A percentile compares a stretch with the other conserved stretches of the same genome.
These are phyloP conservation scores for Cercospora sp. DNA, from an alignment of 2,329 filamentous ascomycete genomes.

Conservation along the genomic window DNA sequence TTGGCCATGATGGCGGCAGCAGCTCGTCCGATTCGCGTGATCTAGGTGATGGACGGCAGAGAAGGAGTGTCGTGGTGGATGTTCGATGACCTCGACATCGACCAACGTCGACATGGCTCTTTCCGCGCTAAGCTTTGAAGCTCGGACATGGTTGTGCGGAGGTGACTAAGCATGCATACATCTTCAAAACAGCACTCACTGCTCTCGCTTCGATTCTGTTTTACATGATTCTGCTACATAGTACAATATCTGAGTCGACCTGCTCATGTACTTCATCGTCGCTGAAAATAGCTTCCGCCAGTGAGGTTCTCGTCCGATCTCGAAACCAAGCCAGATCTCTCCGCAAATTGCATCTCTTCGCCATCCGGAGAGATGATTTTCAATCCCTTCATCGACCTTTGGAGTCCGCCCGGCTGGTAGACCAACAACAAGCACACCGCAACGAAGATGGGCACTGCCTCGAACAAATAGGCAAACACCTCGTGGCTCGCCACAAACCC, in stretches of 20 bases:
- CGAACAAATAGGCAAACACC: slow-evolving; percentile 48
- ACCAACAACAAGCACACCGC: slow-evolving; percentile 28
- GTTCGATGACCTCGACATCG: slow-evolving; percentile 3
- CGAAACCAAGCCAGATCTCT: not conserved
- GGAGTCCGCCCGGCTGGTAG: slow-evolving; percentile 17
- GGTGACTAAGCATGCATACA: not conserved
- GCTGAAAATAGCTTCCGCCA: not conserved
- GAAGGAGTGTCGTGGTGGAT: not conserved
- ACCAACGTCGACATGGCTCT: slow-evolving; percentile 3
- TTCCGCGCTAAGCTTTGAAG: slow-evolving; percentile 6
- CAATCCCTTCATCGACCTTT: slow-evolving; percentile 7
- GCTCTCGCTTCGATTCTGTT: not conserved
- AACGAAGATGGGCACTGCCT: slow-evolving; percentile 44
- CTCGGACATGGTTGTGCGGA: slow-evolving; percentile 3
- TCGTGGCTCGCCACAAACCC: slow-evolving; percentile 48
- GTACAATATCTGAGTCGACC: not conserved
- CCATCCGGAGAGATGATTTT: not conserved
- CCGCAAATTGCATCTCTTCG: not conserved
- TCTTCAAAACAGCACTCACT: not conserved
- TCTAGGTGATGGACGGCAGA: not conserved
- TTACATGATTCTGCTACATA: not conserved
- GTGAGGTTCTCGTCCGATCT: not conserved
- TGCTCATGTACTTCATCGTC: not conserved
- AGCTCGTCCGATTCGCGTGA: not conserved
- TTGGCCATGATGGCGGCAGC: slow-evolving; percentile 33